Evolutionary conservation across 352 stramenopile species (phyloP).

Genomic region (Plasmopara viticola): DNA sequence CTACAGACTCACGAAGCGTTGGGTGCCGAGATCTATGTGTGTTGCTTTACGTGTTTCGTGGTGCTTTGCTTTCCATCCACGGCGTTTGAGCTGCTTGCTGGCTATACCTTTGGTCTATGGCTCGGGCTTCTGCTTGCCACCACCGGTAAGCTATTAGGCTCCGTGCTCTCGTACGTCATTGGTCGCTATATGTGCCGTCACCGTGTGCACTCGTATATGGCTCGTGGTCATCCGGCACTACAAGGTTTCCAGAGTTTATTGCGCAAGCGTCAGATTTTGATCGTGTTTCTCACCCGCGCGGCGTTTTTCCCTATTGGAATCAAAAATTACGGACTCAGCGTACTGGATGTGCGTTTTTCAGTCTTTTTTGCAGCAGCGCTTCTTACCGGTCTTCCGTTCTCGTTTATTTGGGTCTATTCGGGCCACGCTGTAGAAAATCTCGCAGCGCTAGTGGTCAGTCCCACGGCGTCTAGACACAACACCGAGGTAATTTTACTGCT

Average conservation of each 20-base stretch:
- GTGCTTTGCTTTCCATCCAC: constrained; percentile 70
- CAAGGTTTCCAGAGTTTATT: constrained; percentile 61
- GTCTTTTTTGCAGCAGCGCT: constrained; percentile 63
- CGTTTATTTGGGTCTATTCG: constrained; percentile 72
- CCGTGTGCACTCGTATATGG: constrained; percentile 62
- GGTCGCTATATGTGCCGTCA: constrained; percentile 57
- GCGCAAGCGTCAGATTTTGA: constrained; percentile 51
- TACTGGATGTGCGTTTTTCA: constrained; percentile 60
- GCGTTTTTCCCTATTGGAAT: constrained; percentile 81
- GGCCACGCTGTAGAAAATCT: constrained; percentile 63
- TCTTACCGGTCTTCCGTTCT: constrained; percentile 63
- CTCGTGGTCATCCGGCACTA: constrained; percentile 56
- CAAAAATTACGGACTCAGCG: constrained; percentile 84
- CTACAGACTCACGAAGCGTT: constrained; percentile 39
- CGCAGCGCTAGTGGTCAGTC: constrained; percentile 36
- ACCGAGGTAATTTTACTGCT: constrained; percentile 52
- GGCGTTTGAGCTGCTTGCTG: constrained; percentile 66
- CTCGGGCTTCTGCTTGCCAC: constrained; percentile 56
- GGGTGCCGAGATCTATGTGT: constrained; percentile 38
- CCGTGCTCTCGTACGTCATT: constrained; percentile 59
- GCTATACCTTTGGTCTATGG: constrained; percentile 78
- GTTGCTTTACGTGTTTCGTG: constrained; percentile 41
- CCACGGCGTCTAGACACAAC: constrained; percentile 30
- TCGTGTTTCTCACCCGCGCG: constrained; percentile 74
- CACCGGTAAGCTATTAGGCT: constrained; percentile 60